A percentile compares a stretch with the other conserved stretches of the same genome.
Evolutionary conservation across 1,139 yeast genomes (phyloP).

Genomic region (Meyerozyma smithsonii): DNA sequence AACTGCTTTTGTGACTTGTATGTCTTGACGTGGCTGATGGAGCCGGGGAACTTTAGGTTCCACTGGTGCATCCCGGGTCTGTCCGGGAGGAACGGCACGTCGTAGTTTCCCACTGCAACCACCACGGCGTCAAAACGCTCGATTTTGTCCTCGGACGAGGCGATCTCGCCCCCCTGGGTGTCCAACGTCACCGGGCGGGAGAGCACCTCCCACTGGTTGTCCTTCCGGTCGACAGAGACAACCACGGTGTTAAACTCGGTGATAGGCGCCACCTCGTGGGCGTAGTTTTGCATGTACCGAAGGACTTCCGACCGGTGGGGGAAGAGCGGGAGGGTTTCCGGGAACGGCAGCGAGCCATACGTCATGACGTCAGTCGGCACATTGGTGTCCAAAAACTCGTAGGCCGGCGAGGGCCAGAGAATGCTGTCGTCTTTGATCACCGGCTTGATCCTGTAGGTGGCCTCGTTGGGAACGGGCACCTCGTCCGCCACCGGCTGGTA

Average conservation of each 20-base stretch:
- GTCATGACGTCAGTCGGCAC: conserved; percentile 58
- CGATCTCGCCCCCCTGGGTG: conserved; percentile 1
- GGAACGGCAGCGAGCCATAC: conserved; percentile 44
- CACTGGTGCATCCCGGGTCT: conserved; percentile 51
- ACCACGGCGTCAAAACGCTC: conserved; percentile 50
- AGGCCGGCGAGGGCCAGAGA: conserved; percentile 41
- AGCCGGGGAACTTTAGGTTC: conserved; percentile 38
- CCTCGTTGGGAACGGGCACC: conserved; percentile 17
- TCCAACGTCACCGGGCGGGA: conserved; percentile 2
- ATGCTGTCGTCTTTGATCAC: conserved; percentile 16
- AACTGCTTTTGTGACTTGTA: conserved; percentile 43
- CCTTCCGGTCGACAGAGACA: conserved; percentile 7
- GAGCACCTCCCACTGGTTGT: neutral
- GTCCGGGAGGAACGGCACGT: conserved; percentile 51
- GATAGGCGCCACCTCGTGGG: conserved; percentile 30
- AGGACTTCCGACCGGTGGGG: conserved; percentile 47
- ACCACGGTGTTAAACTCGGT: conserved; percentile 38
- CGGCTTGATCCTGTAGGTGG: conserved; percentile 15
- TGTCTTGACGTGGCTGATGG: conserved; percentile 54
- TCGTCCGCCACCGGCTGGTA: conserved; percentile 1
- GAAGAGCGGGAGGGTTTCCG: conserved; percentile 37
- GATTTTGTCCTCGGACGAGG: neutral
- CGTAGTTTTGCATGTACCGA: conserved; percentile 41
- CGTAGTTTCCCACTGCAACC: conserved; percentile 55
- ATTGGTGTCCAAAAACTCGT: conserved; percentile 55